Evolutionary conservation across 2,329 filamentous ascomycete genomes (phyloP), one percentile per base, ranked within the genome.

Genomic region (Thelonectria discophora): DNA sequence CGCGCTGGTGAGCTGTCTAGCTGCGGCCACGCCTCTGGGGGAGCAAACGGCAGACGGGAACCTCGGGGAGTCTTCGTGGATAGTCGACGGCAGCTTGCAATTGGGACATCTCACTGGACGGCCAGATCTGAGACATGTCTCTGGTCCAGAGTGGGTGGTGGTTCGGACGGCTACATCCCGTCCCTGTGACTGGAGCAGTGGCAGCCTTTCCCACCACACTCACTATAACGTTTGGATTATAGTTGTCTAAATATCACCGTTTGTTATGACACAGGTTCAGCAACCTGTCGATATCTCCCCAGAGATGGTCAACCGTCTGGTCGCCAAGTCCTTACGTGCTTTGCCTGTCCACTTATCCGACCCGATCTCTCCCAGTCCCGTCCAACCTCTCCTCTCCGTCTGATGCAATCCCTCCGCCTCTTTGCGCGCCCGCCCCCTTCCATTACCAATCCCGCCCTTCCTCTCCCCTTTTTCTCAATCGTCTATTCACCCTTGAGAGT

Each of bases 71-170:
- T 43, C 32, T 20, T 21, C 32, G 21, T 40, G n/a, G 50, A 24
- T 24, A 24, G 24, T 24, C 32, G 32, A 34, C 32, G 32, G 32
- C 32, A 34, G 46, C 54, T 50, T 59, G 56, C 56, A 53, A 59
- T 59, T 59, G 56, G 50, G 43, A 53, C 18, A 43, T 59, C 27
- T 53, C 56, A 48, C 55, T 58, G 55, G 55, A 20, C 49, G 27
- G 42, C 27, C 15, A 24, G 46, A 20, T 43, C 54, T 17, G 46
- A 50, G 46, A 50, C 46, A 50, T 47, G 46, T 37, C 24, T 24
- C 24, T 24, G 24, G 24, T 24, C 24, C 24, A 24, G 24, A 42
- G 27, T 56, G 54, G n/a, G n/a, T n/a, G 45, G 54, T 50, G 34
- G 45, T 50, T 50, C 46, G 54, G 47, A 50, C 34, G 54, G 54